Percentiles rank a stretch among this genome's conserved stretches.
Evolutionary conservation across 495 filamentous ascomycete species (phyloP).

Genomic region (Talaromyces trachyspermus): DNA sequence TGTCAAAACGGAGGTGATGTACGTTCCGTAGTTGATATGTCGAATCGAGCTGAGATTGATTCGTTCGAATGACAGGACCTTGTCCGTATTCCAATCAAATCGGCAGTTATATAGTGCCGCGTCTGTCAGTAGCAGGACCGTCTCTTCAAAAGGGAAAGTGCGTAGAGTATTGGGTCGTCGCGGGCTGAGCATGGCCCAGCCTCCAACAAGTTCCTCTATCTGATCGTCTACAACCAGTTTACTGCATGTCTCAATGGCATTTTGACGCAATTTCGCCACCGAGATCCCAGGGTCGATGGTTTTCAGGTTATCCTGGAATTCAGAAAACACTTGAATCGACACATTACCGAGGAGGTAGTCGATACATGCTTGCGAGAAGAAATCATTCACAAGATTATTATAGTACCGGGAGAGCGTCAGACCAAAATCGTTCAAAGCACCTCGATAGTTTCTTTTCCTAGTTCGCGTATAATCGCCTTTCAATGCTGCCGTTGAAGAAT

Average conservation of each 20-base stretch:
- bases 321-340: slow-evolving; percentile 71
- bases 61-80: slow-evolving; percentile 83
- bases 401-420: slow-evolving; percentile 64
- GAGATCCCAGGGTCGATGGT: slow-evolving; percentile 81
- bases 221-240: slow-evolving; percentile 80
- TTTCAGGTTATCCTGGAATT: slow-evolving; percentile 86
- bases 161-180: slow-evolving; percentile 56
- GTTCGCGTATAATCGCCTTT: slow-evolving; percentile 96
- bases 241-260: slow-evolving; percentile 77
- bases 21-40: slow-evolving; percentile 68
- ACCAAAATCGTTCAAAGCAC: slow-evolving; percentile 87
- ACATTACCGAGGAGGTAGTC: slow-evolving; percentile 93
- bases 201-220: slow-evolving; percentile 72
- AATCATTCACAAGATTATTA: slow-evolving; percentile 89
- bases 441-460: slow-evolving; percentile 80
- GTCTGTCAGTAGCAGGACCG: slow-evolving; percentile 78
- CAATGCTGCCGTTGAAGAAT: slow-evolving; percentile 85
- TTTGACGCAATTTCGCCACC: slow-evolving; percentile 71
- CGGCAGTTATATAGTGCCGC: slow-evolving; percentile 76
- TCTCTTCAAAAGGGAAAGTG: slow-evolving; percentile 71
- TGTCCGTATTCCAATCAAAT: slow-evolving; percentile 90
- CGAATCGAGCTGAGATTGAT: slow-evolving; percentile 66
- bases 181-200: slow-evolving; percentile 73
- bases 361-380: slow-evolving; percentile 88
- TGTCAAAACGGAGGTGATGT: slow-evolving; percentile 81